phyloP scores from a whole-genome alignment of 2,329 filamentous ascomycete species.

The Zymoseptoria pseudotritici region DNA sequence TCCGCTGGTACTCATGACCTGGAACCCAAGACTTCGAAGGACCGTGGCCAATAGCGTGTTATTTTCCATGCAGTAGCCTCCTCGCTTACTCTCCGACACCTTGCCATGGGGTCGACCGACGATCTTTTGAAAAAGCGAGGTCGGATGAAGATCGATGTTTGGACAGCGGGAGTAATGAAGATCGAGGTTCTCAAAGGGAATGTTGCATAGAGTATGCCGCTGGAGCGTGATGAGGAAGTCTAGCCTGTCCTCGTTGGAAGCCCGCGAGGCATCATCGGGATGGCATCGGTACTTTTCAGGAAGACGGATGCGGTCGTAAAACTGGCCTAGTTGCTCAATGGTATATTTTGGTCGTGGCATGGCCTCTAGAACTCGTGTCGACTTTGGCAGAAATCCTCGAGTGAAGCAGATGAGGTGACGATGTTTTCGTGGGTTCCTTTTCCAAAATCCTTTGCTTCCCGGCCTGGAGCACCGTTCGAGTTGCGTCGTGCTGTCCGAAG shows the following conservation, averaged over 20 bases:
- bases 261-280: constrained; percentile 11
- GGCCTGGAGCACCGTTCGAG: neutral
- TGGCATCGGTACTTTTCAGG: constrained; percentile 15
- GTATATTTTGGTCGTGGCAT: constrained; percentile 40
- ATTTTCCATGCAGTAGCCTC: constrained; percentile 57
- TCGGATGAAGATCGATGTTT: constrained; percentile 42
- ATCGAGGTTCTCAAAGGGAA: constrained; percentile 51
- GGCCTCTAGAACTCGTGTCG: neutral
- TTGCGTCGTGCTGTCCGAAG: neutral
- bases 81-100: constrained; percentile 35
- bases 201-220: constrained; percentile 30
- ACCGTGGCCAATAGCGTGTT: constrained; percentile 47
- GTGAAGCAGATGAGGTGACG: neutral
- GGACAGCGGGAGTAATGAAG: constrained; percentile 48
- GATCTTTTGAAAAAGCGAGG: constrained; percentile 48
- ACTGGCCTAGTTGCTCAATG: constrained; percentile 14
- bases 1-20: constrained; percentile 33
- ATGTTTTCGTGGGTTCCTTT: neutral
- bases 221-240: constrained; percentile 21
- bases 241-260: constrained; percentile 12
- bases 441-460: neutral
- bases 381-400: neutral
- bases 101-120: constrained; percentile 17
- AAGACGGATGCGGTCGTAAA: constrained; percentile 20
- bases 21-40: constrained; percentile 46